Percentiles rank a stretch among this genome's conserved stretches.
Evolutionary conservation across 2,329 filamentous ascomycete genomes (phyloP).

Genomic region (Fusarium annulatum): DNA sequence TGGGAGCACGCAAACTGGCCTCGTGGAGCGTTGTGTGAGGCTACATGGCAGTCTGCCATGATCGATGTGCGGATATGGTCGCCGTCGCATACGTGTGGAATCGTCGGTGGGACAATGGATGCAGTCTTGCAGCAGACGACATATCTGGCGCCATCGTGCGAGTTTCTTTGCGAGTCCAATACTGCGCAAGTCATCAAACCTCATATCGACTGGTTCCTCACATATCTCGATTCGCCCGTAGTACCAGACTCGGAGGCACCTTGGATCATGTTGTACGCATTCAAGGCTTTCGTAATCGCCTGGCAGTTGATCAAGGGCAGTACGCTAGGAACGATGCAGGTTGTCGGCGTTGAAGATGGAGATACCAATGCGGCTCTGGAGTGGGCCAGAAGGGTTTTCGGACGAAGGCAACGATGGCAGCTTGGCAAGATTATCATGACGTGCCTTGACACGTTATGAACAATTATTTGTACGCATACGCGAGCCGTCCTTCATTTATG

Average conservation of each 20-base stretch:
- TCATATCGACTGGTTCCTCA: conserved; percentile 54
- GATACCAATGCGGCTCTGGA: neutral
- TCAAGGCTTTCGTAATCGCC: conserved; percentile 55
- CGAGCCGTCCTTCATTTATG: rapidly evolving
- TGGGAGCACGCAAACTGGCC: neutral
- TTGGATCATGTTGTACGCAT: conserved; percentile 54
- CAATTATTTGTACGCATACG: neutral
- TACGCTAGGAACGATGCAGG: conserved; percentile 46
- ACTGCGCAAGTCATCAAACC: conserved; percentile 48
- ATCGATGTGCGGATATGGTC: conserved; percentile 57
- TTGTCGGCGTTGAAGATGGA: conserved; percentile 8
- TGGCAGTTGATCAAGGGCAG: conserved; percentile 51
- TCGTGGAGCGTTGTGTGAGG: conserved; percentile 43
- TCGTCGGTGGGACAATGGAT: conserved; percentile 52
- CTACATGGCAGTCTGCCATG: conserved; percentile 56
- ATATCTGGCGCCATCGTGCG: conserved; percentile 45
- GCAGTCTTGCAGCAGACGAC: conserved; percentile 48
- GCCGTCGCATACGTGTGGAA: conserved; percentile 53
- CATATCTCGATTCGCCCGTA: conserved; percentile 47
- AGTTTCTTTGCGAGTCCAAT: conserved; percentile 48
- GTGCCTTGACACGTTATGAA: conserved; percentile 11
- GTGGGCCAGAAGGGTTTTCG: conserved; percentile 11
- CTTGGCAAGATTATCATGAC: conserved; percentile 12
- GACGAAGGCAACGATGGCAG: conserved; percentile 11
- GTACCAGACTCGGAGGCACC: conserved; percentile 49